A percentile compares a stretch with the other conserved stretches of the same genome.
phyloP scores from a whole-genome alignment of 2,329 filamentous ascomycete species.

The Talaromyces pinophilus region DNA sequence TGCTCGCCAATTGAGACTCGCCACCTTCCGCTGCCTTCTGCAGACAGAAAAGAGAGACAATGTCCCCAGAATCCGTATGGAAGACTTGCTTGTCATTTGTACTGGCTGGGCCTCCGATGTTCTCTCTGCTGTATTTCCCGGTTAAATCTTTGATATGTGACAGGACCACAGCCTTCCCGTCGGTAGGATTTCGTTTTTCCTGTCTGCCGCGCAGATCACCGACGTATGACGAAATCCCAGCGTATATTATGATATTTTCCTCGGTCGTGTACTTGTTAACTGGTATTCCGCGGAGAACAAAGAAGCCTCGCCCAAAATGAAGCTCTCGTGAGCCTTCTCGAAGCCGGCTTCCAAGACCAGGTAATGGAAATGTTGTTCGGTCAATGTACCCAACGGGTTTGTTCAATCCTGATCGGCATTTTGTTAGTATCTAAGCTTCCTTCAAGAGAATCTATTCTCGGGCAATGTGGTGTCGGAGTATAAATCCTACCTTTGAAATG shows the following conservation, averaged over 20 bases:
- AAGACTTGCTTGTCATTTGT: slow-evolving; percentile 52
- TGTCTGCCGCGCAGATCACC: slow-evolving; percentile 45
- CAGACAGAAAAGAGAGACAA: slow-evolving; percentile 54
- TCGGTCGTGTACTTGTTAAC: slow-evolving; percentile 40
- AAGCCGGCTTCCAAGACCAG: slow-evolving; percentile 38
- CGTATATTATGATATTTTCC: slow-evolving; percentile 46
- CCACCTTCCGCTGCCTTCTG: slow-evolving; percentile 53
- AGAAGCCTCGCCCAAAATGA: slow-evolving; percentile 48
- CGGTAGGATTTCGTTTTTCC: slow-evolving; percentile 36
- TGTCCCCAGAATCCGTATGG: slow-evolving; percentile 59
- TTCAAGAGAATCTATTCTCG: too few relatives aligned
- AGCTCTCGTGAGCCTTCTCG: slow-evolving; percentile 40
- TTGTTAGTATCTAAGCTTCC: background rate
- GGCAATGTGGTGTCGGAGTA: too few relatives aligned
- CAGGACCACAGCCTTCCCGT: slow-evolving; percentile 47
- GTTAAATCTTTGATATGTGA: slow-evolving; percentile 65
- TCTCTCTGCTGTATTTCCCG: slow-evolving; percentile 29
- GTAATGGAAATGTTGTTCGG: slow-evolving; percentile 49
- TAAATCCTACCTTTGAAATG: slow-evolving; percentile 43
- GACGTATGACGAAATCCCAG: slow-evolving; percentile 48
- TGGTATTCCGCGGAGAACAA: slow-evolving; percentile 47
- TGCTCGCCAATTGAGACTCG: slow-evolving; percentile 55
- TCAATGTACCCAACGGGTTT: slow-evolving; percentile 43
- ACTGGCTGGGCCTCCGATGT: slow-evolving; percentile 48
- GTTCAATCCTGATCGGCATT: slow-evolving; percentile 31